A percentile compares a stretch with the other conserved stretches of the same genome.
Conservation (phyloP, 495 filamentous ascomycete genomes). For the Aspergillus olivimuriae region DNA sequence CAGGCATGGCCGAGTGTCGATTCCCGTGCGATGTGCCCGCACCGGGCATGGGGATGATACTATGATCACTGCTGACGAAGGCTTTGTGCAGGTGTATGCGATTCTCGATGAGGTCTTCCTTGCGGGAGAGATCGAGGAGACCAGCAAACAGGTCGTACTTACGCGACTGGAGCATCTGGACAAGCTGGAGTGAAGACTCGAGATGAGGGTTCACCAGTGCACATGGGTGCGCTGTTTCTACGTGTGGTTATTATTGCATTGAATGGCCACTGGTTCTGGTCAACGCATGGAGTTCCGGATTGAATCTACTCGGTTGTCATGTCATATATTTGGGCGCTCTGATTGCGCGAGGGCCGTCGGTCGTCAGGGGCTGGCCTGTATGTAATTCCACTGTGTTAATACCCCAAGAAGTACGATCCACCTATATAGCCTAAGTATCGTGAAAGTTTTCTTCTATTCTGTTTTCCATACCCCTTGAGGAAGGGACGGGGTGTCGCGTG, state of each 20-base stretch:
- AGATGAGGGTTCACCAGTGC: background rate
- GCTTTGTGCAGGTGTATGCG: slow-evolving; percentile 71
- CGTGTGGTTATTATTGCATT: slow-evolving; percentile 7
- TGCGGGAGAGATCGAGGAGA: slow-evolving; percentile 96
- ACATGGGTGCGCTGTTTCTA: background rate
- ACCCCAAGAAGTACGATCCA: slow-evolving; percentile 3
- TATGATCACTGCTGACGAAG: slow-evolving; percentile 7
- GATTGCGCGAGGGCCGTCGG: background rate
- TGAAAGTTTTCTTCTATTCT: background rate
- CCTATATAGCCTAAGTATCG: background rate
- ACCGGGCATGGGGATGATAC: slow-evolving; percentile 2
- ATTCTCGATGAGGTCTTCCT: slow-evolving; percentile 97
- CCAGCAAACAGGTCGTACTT: slow-evolving; percentile 94
- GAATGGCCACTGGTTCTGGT: slow-evolving; percentile 14
- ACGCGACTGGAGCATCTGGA: slow-evolving; percentile 92
- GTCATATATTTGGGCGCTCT: background rate
- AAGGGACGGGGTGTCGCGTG: too few species aligned
- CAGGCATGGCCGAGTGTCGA: too few species aligned
- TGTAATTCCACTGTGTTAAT: slow-evolving; percentile 1
- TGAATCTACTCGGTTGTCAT: slow-evolving; percentile 3
- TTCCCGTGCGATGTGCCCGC: too few species aligned
- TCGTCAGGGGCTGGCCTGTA: background rate
- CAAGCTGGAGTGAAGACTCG: slow-evolving; percentile 68
- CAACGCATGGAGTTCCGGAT: slow-evolving; percentile 15
- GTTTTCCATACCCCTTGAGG: background rate